A percentile compares a stretch with the other conserved stretches of the same genome.
These are phyloP conservation scores for Hypoxylon cercidicola DNA, from an alignment of 495 filamentous ascomycete genomes.

Conservation along the genomic window DNA sequence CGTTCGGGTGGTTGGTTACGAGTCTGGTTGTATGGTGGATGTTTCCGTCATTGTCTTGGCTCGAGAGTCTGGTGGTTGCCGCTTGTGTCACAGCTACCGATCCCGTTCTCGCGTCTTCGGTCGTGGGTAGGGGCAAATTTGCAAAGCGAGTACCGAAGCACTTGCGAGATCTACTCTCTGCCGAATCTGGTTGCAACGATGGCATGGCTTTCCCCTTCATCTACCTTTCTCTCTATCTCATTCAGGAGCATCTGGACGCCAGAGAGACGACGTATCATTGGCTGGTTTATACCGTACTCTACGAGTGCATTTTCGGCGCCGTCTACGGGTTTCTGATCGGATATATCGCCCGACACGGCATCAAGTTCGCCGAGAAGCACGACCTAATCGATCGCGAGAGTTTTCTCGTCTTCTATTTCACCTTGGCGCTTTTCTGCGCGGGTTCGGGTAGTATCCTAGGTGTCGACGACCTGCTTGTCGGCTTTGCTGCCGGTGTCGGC, in stretches of 20 bases:
- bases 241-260: constrained; percentile 76
- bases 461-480: constrained; percentile 95
- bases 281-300: constrained; percentile 90
- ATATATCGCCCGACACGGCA: constrained; percentile 87
- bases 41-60: constrained; percentile 82
- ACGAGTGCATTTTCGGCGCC: constrained; percentile 95
- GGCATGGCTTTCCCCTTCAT: constrained; percentile 99
- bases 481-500: constrained; percentile 93
- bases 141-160: constrained; percentile 97
- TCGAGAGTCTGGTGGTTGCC: constrained; percentile 85
- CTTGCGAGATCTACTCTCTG: constrained; percentile 92
- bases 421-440: constrained; percentile 94
- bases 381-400: constrained; percentile 94
- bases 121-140: constrained; percentile 99
- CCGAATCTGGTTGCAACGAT: constrained; percentile 99
- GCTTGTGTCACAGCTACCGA: constrained; percentile 98
- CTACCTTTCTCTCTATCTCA: constrained; percentile 89
- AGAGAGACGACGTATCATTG: constrained; percentile 81
- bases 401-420: constrained; percentile 99
- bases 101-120: constrained; percentile 95
- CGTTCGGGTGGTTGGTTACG: constrained; percentile 93
- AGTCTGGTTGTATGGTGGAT: constrained; percentile 98
- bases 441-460: constrained; percentile 93
- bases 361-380: constrained; percentile 86
- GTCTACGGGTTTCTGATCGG: constrained; percentile 89